Percentiles rank a stretch among this genome's conserved stretches.
phyloP scores from a whole-genome alignment of 305 asterid genomes.

The Petunia hybrid region DNA sequence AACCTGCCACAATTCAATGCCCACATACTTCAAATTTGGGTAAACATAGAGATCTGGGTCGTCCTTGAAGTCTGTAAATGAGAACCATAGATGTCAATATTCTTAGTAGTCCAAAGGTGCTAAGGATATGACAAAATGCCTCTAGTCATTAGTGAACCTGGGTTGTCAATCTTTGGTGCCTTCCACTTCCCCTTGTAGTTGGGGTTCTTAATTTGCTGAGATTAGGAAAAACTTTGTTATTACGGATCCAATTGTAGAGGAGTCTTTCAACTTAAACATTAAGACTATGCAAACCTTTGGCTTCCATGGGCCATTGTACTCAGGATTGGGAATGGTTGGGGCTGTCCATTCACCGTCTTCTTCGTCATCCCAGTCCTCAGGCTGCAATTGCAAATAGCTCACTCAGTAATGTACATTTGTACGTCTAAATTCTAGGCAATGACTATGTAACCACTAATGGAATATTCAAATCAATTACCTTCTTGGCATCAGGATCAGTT shows the following conservation, averaged over 20 bases:
- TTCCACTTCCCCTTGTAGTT: conserved; percentile 98
- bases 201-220: conserved; percentile 97
- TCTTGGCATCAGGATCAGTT: conserved; percentile 86
- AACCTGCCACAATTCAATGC: conserved; percentile 99
- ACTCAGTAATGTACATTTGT: neutral
- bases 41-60: conserved; percentile 89
- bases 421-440: neutral
- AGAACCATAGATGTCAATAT: neutral
- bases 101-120: conserved; percentile 18
- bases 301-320: conserved; percentile 97
- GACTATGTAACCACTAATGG: neutral
- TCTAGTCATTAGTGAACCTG: conserved; percentile 52
- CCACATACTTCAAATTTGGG: conserved; percentile 92
- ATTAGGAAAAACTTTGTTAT: conserved; percentile 29
- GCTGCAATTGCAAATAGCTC: conserved; percentile 56
- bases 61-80: conserved; percentile 80
- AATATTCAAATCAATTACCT: conserved; percentile 56
- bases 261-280: neutral
- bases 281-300: conserved; percentile 68
- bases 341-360: conserved; percentile 99
- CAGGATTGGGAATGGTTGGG: conserved; percentile 96
- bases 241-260: neutral
- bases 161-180: conserved; percentile 96
- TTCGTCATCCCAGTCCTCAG: conserved; percentile 99
- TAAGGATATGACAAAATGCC: conserved; percentile 23